Conservation (phyloP, 768 basidiomycete genomes). For the Boletellus sp. region DNA sequence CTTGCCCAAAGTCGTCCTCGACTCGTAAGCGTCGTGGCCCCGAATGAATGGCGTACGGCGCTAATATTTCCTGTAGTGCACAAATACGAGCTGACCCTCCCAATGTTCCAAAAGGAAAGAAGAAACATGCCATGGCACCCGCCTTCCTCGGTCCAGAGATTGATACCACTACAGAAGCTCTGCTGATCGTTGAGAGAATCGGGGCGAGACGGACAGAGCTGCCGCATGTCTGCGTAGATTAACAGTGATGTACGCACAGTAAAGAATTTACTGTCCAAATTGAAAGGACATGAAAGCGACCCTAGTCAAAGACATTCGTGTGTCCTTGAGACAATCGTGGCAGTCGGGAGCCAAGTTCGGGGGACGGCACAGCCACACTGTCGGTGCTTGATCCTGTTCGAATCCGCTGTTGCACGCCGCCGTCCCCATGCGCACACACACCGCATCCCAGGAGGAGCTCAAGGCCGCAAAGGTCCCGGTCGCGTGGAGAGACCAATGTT, state of each 20-base stretch:
- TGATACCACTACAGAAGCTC: background rate
- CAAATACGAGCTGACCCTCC: background rate
- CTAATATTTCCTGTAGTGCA: background rate
- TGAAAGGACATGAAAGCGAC: no score
- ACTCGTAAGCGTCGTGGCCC: background rate
- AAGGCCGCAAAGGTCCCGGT: conserved; percentile 72
- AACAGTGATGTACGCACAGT: no score
- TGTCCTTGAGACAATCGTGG: no score
- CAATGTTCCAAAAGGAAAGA: background rate
- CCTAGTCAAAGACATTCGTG: no score
- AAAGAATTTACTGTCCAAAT: no score
- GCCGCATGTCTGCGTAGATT: no score
- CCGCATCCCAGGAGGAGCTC: conserved; percentile 81
- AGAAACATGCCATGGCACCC: background rate
- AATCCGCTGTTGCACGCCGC: background rate
- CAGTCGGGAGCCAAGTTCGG: background rate
- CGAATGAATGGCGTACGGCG: background rate
- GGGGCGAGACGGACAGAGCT: background rate
- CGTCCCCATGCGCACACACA: conserved; percentile 56
- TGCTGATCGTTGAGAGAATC: background rate
- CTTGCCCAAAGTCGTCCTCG: background rate
- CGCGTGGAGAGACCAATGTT: conserved; percentile 87
- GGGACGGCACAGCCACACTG: conserved; percentile 20
- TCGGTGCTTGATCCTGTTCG: no score
- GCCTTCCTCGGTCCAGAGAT: background rate